Evolutionary conservation across 1,139 yeast genomes (phyloP).

Genomic region (Meyerozyma carpophila): DNA sequence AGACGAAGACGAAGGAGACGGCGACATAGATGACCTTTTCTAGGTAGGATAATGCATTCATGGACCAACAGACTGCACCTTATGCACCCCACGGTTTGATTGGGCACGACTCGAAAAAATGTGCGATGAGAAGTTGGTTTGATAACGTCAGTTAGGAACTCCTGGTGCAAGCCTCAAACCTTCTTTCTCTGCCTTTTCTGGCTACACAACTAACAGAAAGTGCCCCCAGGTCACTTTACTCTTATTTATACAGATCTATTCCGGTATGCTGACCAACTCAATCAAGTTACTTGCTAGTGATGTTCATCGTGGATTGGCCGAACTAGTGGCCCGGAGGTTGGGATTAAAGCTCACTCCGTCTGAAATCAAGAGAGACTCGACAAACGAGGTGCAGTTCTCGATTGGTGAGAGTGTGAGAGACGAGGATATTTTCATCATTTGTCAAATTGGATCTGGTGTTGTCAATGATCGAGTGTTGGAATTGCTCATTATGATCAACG

Average conservation of each 20-base stretch:
- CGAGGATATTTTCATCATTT: constrained; percentile 84
- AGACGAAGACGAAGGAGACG: constrained; percentile 2
- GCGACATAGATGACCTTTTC: constrained; percentile 1
- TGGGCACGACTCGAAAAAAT: background rate
- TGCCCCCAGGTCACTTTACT: background rate
- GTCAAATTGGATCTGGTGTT: constrained; percentile 85
- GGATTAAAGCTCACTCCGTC: constrained; percentile 54
- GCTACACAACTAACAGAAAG: background rate
- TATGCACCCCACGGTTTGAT: background rate
- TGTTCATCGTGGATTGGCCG: constrained; percentile 86
- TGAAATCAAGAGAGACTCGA: constrained; percentile 64
- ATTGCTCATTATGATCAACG: constrained; percentile 84
- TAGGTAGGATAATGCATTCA: background rate
- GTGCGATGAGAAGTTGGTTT: background rate
- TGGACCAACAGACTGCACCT: background rate
- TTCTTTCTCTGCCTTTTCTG: background rate
- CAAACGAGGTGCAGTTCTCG: constrained; percentile 67
- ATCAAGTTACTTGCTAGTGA: constrained; percentile 86
- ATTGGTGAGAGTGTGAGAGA: constrained; percentile 95
- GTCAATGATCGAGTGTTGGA: constrained; percentile 90
- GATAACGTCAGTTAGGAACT: background rate
- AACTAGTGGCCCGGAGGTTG: constrained; percentile 61
- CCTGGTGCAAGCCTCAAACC: background rate
- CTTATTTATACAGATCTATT: background rate
- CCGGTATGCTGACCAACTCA: constrained; percentile 70